Evolutionary conservation across 2,329 filamentous ascomycete species (phyloP), one percentile per base, ranked within the genome.

Genomic region (Nannizziopsis barbatae): DNA sequence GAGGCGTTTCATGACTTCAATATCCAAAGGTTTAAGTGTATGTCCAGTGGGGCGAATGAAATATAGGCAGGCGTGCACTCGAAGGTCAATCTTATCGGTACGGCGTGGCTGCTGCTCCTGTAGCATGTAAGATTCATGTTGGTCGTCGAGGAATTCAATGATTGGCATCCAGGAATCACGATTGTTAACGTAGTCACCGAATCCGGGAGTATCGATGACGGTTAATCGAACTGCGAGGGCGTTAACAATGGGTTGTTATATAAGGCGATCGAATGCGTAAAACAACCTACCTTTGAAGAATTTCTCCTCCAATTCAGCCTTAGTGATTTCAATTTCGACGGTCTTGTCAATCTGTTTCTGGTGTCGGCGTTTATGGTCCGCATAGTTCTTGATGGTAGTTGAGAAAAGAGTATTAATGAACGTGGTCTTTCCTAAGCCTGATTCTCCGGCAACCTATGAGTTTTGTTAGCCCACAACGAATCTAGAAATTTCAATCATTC

Each of bases 381-480:
- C 92, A 71, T 98, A 98, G 80, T 96, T 98, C 80, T 98, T 98
- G 80, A 98, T 98, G 62, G 92, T 98, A 58, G 93, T 98, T 55
- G 92, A 98, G 79, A 98, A 98, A 53, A 98, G 83, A 52, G 92
- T 98, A 82, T 98, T 98, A 81, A 98, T 96, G 74, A 98, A 98
- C 63, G 92, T 98, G 20, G 93, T 98, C 81, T 98, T 98, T 76
- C 92, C 92, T 60, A 96, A 75, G 65, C 90, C 90, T 59, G 92
- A 96, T 76, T 98, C 90, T 75, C 90, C 90, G 74, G 92, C 92
- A 72, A 96, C 88, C 88, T 94, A 62, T 42, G 51, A 27, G 30
- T 45, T n/a, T 20, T 12, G 39, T 31, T 6, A 43, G 30, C 15
- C 20, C 20, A 11, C 5, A 31, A 32, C 8, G 14, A 47, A 22